A percentile compares a stretch with the other conserved stretches of the same genome.
Evolutionary conservation across 2,329 filamentous ascomycete species (phyloP).

Genomic region (Ambrosiella cleistominuta): DNA sequence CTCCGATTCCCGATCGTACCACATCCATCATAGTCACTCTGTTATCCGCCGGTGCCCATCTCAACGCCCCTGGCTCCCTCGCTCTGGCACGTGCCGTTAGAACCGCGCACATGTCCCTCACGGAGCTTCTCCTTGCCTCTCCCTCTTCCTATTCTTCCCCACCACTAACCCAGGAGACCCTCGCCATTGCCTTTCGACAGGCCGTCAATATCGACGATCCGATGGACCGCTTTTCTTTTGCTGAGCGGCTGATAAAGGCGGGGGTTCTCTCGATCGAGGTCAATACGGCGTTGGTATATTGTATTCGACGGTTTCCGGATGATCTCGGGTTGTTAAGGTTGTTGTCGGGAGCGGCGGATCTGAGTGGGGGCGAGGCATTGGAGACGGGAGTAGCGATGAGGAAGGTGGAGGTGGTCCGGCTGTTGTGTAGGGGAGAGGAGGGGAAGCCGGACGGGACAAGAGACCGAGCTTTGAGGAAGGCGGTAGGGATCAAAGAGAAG

Average conservation of each 20-base stretch:
- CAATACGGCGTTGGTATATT: conserved; percentile 34
- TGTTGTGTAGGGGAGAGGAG: conserved; percentile 25
- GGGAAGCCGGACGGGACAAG: conserved; percentile 20
- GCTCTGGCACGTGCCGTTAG: conserved; percentile 34
- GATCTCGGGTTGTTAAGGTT: conserved; percentile 31
- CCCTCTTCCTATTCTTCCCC: conserved; percentile 12
- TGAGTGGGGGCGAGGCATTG: conserved; percentile 32
- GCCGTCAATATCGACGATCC: conserved; percentile 33
- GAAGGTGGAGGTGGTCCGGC: conserved; percentile 26
- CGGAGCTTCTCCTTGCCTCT: conserved; percentile 29
- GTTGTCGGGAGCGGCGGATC: conserved; percentile 30
- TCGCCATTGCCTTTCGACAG: conserved; percentile 33
- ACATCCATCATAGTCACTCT: conserved; percentile 29
- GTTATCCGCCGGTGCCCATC: conserved; percentile 33
- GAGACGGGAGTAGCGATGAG: conserved; percentile 28
- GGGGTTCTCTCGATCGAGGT: conserved; percentile 27
- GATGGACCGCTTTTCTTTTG: conserved; percentile 33
- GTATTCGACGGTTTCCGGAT: conserved; percentile 29
- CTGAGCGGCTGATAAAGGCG: conserved; percentile 33
- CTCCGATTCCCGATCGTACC: conserved; percentile 22
- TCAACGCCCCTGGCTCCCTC: conserved; percentile 35
- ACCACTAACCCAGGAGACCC: conserved; percentile 24
- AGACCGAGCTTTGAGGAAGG: conserved; percentile 25
- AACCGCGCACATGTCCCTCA: conserved; percentile 26
- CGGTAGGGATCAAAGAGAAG: conserved; percentile 22